Evolutionary conservation across 139 green algal species (phyloP).

Genomic region (Chlamydomonas urium): DNA sequence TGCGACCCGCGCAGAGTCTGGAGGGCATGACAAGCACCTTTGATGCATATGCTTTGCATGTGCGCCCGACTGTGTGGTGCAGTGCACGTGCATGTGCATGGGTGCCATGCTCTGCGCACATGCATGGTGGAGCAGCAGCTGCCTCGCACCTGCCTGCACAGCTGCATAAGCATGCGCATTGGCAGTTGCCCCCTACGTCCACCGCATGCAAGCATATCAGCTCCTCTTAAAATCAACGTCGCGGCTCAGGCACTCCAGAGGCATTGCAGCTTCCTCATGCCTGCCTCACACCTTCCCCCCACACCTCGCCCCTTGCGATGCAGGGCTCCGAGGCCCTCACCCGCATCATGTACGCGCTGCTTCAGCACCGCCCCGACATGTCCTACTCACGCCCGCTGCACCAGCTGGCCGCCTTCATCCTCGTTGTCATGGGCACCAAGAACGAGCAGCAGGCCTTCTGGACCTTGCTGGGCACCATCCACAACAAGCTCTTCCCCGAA

Average conservation of each 20-base stretch:
- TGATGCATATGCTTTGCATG: neutral
- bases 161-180: neutral
- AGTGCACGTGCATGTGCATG: no score
- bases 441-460: conserved; percentile 44
- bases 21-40: neutral
- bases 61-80: neutral
- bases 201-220: neutral
- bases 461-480: conserved; percentile 20
- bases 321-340: conserved; percentile 10
- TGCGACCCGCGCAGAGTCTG: neutral
- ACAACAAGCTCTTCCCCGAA: neutral
- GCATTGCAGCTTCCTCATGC: neutral
- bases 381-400: conserved; percentile 12
- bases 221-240: neutral
- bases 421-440: conserved; percentile 25
- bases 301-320: neutral
- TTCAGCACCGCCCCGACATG: conserved; percentile 1
- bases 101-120: no score
- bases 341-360: conserved; percentile 14
- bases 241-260: neutral
- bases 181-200: neutral
- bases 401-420: conserved; percentile 30
- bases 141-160: no score
- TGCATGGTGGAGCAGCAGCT: neutral
- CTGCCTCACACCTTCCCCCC: neutral